Evolutionary conservation across 2,329 filamentous ascomycete genomes (phyloP).

Genomic region (Cercospora berteroae): DNA sequence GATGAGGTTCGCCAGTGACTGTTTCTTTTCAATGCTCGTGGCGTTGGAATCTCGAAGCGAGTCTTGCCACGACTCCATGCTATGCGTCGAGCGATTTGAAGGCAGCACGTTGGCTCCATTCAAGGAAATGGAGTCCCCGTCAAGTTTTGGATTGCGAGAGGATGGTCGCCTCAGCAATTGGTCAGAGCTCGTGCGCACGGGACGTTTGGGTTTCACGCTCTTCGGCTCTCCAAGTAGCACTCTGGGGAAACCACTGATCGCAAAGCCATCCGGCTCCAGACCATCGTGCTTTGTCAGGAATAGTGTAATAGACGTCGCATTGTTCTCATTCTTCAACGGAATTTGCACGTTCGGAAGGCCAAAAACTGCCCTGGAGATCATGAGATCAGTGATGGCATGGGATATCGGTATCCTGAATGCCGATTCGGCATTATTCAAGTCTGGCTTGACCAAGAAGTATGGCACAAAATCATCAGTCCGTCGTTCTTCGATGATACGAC

Average conservation of each 20-base stretch:
- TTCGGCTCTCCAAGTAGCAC: conserved; percentile 33
- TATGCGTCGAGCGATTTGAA: conserved; percentile 5
- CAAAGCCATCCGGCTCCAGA: conserved; percentile 36
- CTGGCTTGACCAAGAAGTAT: conserved; percentile 36
- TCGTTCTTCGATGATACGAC: conserved; percentile 32
- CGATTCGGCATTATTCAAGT: conserved; percentile 24
- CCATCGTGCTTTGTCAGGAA: conserved; percentile 36
- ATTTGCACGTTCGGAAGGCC: conserved; percentile 35
- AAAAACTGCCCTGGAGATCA: conserved; percentile 35
- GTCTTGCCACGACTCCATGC: conserved; percentile 29
- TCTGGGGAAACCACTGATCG: conserved; percentile 40
- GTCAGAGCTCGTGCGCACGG: conserved; percentile 28
- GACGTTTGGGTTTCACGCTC: conserved; percentile 20
- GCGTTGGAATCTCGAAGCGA: conserved; percentile 22
- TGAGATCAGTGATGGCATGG: conserved; percentile 30
- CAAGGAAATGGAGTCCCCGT: conserved; percentile 31
- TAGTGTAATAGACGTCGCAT: conserved; percentile 35
- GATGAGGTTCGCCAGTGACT: conserved; percentile 36
- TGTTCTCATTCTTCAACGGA: conserved; percentile 34
- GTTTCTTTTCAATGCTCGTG: conserved; percentile 21
- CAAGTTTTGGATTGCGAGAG: conserved; percentile 18
- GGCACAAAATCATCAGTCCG: conserved; percentile 36
- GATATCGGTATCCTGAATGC: conserved; percentile 30
- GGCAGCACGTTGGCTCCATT: conserved; percentile 20
- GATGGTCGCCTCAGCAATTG: conserved; percentile 20